These are phyloP conservation scores for Gonium pectorale DNA, from an alignment of 139 green algal species.

Conservation along the genomic window DNA sequence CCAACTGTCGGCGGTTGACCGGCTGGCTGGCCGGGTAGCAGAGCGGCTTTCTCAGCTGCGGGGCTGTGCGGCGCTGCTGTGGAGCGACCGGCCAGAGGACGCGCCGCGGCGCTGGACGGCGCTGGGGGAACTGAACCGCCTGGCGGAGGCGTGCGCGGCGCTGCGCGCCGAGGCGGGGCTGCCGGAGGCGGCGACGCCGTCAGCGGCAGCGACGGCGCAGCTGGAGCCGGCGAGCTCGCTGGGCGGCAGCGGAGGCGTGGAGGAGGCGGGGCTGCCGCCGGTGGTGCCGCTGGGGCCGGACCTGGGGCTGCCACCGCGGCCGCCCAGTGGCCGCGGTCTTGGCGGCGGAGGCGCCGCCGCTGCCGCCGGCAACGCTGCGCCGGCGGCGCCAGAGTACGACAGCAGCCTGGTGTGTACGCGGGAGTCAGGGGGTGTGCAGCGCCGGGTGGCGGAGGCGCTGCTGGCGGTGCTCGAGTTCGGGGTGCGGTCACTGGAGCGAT, in stretches of 20 bases:
- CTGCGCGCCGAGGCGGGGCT: conserved; percentile 27
- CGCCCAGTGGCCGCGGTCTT: no score
- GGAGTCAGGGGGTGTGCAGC: conserved; percentile 28
- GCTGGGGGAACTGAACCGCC: background rate
- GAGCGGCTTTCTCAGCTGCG: conserved; percentile 2
- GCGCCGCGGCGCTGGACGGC: conserved; percentile 23
- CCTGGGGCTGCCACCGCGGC: background rate
- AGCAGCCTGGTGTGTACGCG: conserved; percentile 17
- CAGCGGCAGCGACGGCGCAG: background rate
- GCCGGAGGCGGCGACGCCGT: background rate
- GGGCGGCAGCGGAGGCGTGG: background rate
- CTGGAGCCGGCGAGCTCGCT: background rate
- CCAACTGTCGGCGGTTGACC: conserved; percentile 35
- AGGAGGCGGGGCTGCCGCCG: background rate
- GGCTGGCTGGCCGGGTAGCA: conserved; percentile 9
- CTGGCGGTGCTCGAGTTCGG: conserved; percentile 22
- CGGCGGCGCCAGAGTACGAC: no score
- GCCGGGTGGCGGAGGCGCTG: conserved; percentile 36
- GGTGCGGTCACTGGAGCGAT: conserved; percentile 30
- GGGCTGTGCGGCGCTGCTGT: conserved; percentile 13
- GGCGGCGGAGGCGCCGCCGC: background rate
- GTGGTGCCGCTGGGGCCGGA: conserved; percentile 1
- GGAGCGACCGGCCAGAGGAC: conserved; percentile 29
- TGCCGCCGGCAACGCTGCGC: background rate
- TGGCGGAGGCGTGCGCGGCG: conserved; percentile 7